A percentile compares a stretch with the other conserved stretches of the same genome.
phyloP scores from a whole-genome alignment of 805 yeast species.

The Hanseniaspora vineae region DNA sequence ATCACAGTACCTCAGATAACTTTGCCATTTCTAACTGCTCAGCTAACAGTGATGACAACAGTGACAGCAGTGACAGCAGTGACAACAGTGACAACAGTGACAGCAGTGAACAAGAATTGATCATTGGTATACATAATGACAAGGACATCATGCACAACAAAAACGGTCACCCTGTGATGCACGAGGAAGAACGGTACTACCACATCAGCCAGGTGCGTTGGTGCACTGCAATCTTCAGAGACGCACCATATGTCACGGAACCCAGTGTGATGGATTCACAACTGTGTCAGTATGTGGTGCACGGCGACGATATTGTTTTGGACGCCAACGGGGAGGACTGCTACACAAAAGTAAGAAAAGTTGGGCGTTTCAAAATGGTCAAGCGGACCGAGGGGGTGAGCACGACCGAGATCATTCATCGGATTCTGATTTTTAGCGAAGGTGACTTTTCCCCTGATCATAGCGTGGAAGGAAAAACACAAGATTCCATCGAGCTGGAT shows the following conservation, averaged over 20 bases:
- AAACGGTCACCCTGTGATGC: conserved; percentile 95
- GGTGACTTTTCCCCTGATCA: no score
- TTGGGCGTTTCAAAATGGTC: conserved; percentile 82
- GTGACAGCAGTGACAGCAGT: no score
- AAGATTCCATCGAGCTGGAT: no score
- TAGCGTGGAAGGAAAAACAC: no score
- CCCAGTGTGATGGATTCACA: conserved; percentile 63
- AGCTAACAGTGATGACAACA: no score
- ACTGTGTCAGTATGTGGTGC: conserved; percentile 85
- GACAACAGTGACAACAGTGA: conserved; percentile 2
- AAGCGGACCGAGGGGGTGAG: conserved; percentile 89
- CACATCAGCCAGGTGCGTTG: conserved; percentile 89
- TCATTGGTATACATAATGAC: conserved; percentile 75
- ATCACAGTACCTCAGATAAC: no score
- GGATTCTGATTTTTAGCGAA: no score
- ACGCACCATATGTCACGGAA: conserved; percentile 85
- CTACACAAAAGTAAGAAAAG: conserved; percentile 68
- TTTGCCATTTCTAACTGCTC: no score
- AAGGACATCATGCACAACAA: conserved; percentile 72
- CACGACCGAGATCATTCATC: conserved; percentile 87
- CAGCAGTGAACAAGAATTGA: background rate
- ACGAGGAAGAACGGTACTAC: conserved; percentile 56
- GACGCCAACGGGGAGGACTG: conserved; percentile 95
- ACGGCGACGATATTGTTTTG: conserved; percentile 95
- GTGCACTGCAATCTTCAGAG: conserved; percentile 56